Conservation (phyloP, 1,284 basidiomycete genomes). For the Cryptococcus floricola region DNA sequence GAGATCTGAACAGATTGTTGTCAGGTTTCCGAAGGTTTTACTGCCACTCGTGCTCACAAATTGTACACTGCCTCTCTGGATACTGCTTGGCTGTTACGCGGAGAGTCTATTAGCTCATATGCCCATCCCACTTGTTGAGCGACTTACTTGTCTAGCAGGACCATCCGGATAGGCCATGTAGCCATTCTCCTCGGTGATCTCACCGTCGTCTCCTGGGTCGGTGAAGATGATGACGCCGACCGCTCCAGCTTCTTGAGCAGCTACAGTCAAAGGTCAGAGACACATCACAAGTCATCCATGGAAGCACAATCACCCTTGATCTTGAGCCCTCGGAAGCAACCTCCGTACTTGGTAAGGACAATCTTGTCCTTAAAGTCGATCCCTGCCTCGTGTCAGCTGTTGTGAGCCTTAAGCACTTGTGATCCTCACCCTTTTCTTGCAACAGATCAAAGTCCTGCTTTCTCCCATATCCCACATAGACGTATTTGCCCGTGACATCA, state of each 20-base stretch:
- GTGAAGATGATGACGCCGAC: conserved; percentile 67
- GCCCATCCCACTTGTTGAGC: background rate
- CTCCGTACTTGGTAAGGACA: conserved; percentile 78
- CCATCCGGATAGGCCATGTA: conserved; percentile 75
- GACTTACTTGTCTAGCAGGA: conserved; percentile 66
- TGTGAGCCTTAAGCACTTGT: background rate
- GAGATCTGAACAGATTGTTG: conserved; percentile 24
- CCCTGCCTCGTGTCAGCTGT: conserved; percentile 48
- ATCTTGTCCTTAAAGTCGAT: conserved; percentile 74
- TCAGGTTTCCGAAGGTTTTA: background rate
- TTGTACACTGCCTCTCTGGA: conserved; percentile 84
- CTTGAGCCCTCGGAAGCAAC: conserved; percentile 72
- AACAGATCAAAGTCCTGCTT: conserved; percentile 72
- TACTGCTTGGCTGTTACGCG: conserved; percentile 54
- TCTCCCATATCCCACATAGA: conserved; percentile 78
- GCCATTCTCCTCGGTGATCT: conserved; percentile 72
- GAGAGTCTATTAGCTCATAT: background rate
- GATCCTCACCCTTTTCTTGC: conserved; percentile 47
- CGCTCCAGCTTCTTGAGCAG: conserved; percentile 76
- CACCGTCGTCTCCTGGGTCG: conserved; percentile 84
- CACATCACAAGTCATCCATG: background rate
- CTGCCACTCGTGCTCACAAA: conserved; percentile 57
- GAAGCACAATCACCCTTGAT: conserved; percentile 31
- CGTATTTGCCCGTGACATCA: conserved; percentile 59
- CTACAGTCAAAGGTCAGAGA: conserved; percentile 52